These are phyloP conservation scores for Ustilago crameri DNA, from an alignment of 1,284 basidiomycete genomes.

Conservation along the genomic window DNA sequence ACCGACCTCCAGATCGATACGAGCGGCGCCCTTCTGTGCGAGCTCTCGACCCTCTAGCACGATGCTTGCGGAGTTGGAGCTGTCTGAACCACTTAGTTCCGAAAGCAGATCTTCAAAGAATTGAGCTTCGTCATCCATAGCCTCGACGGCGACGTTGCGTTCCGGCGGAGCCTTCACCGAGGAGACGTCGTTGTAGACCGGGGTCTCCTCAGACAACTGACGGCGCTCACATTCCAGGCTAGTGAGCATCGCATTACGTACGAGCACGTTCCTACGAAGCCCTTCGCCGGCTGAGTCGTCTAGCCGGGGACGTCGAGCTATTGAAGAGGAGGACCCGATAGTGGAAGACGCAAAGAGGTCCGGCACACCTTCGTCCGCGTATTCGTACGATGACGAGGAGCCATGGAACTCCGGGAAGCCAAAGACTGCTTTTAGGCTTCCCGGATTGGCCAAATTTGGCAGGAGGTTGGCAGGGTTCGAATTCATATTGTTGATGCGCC, in stretches of 20 bases:
- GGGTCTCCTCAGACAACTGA: constrained; percentile 15
- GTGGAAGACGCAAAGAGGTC: constrained; percentile 19
- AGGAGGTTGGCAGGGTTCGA: constrained; percentile 1
- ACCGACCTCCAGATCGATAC: neutral
- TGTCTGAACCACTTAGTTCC: constrained; percentile 32
- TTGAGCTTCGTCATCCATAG: constrained; percentile 34
- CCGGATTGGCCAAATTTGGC: constrained; percentile 19
- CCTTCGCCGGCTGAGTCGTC: constrained; percentile 53
- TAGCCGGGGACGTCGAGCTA: constrained; percentile 29
- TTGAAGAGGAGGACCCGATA: constrained; percentile 10
- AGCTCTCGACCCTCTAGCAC: neutral
- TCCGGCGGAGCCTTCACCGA: neutral
- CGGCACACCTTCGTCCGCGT: constrained; percentile 26
- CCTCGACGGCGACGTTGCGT: neutral
- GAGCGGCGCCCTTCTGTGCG: neutral
- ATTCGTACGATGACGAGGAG: constrained; percentile 9
- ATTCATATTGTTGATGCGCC: constrained; percentile 4
- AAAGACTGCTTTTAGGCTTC: constrained; percentile 36
- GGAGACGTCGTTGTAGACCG: neutral
- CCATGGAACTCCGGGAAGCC: neutral
- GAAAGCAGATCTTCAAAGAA: constrained; percentile 48
- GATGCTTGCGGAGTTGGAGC: neutral
- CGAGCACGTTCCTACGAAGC: constrained; percentile 43
- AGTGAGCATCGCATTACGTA: constrained; percentile 53
- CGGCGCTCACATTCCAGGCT: constrained; percentile 48